These are phyloP conservation scores for Beta corolliflora DNA, from an alignment of 179 eudicot species.

Conservation along the genomic window DNA sequence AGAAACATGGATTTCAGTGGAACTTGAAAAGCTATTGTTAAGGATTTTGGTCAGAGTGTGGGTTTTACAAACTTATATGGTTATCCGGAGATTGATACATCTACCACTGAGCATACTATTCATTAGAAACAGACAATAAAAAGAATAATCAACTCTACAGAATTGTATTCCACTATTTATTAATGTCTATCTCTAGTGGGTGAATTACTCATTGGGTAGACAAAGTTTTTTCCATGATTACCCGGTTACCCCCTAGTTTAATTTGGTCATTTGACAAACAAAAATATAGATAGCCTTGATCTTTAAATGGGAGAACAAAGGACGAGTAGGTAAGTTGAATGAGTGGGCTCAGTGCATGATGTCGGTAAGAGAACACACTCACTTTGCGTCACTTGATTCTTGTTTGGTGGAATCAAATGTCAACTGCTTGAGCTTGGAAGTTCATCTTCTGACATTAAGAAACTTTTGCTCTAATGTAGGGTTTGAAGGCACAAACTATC, in stretches of 20 bases:
- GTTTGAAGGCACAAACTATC: background rate
- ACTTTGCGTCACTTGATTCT: conserved; percentile 4
- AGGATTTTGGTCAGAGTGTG: background rate
- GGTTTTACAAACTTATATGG: background rate
- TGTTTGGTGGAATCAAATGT: background rate
- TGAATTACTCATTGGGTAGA: too few relatives aligned
- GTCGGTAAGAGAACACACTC: conserved; percentile 5
- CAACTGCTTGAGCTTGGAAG: background rate
- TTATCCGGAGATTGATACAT: background rate
- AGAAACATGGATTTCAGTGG: background rate
- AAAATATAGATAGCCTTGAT: background rate
- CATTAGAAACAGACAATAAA: too few relatives aligned
- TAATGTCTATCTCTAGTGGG: too few relatives aligned
- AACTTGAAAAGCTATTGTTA: too few relatives aligned
- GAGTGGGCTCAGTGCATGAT: background rate
- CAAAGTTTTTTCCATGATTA: too few relatives aligned
- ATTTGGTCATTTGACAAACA: conserved; percentile 7
- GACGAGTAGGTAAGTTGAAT: background rate
- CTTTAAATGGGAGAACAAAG: background rate
- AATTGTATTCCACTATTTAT: too few relatives aligned
- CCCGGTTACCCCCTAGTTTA: too few relatives aligned
- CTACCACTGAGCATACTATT: too few relatives aligned
- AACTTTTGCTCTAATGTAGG: background rate
- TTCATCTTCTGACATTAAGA: background rate
- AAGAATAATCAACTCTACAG: too few relatives aligned